A percentile compares a stretch with the other conserved stretches of the same genome.
phyloP scores from a whole-genome alignment of 202 grass and related monocot species.

The Tripidium arundinaceum region DNA sequence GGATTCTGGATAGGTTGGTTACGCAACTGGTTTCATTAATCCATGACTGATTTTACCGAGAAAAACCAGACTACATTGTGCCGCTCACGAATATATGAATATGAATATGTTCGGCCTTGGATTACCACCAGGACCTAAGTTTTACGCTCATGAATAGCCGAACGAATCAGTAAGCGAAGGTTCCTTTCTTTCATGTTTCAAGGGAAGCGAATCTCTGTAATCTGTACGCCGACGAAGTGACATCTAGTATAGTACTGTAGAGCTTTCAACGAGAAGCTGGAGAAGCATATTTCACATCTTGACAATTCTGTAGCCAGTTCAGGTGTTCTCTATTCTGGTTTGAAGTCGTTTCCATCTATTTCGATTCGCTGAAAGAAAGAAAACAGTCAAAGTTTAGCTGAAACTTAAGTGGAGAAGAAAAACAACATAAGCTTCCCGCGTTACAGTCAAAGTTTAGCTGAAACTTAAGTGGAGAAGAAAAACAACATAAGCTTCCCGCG shows the following conservation, averaged over 20 bases:
- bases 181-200: too few relatives aligned
- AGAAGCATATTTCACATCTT: not conserved
- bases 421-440: too few relatives aligned
- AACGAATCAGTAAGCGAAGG: too few relatives aligned
- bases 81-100: too few relatives aligned
- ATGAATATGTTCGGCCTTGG: too few relatives aligned
- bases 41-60: too few relatives aligned
- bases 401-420: not conserved
- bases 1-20: too few relatives aligned
- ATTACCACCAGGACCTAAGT: not conserved
- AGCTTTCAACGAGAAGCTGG: not conserved
- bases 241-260: not conserved
- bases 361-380: slow-evolving; percentile 11
- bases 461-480: not conserved
- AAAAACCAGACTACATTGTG: too few relatives aligned
- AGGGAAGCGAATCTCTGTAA: not conserved
- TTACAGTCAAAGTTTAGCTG: not conserved
- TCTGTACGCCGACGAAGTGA: not conserved
- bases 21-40: too few relatives aligned
- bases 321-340: not conserved
- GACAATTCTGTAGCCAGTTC: not conserved
- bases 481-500: not conserved
- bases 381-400: not conserved
- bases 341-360: slow-evolving; percentile 1
- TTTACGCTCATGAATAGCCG: not conserved